Base-by-base conservation (phyloP, 2,329 filamentous ascomycete genomes). In the Colletotrichum scovillei region DNA sequence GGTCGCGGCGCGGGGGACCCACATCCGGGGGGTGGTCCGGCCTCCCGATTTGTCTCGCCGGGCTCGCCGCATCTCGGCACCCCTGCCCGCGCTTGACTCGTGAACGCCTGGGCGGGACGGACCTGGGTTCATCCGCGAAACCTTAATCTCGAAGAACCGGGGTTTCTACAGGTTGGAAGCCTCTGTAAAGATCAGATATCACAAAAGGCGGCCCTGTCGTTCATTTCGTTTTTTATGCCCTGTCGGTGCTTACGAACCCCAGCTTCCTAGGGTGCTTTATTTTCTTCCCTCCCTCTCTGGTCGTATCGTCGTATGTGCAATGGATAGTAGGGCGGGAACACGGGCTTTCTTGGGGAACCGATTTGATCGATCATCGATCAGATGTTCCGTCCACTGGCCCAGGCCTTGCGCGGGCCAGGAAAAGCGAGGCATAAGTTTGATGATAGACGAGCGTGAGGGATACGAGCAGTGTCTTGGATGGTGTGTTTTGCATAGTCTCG, bases 31-130 rank as follows among this genome's bases (percentile, higher is more conserved):
- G 22, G 16, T 38, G 57, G 24, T 30, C 63, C 55, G 68, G 22
- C 35, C 38, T n/a, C 42, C 57, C 66, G 46, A 30, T 53, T 53
- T 53, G 60, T 46, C n/a, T 35, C 46, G 28, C 46, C 46, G 58
- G 58, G 59, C 42, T 70, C 28, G 46, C 14, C 60, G 42, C 42
- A 14, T 14, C 19, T 42, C 38, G 24, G 28, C 3, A 19, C 30
- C 58, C 24, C 28, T 12, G 49, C 30, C 26, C 8, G 52, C 7
- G 16, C 58, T 55, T 72, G 69, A 72, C 65, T 72, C 69, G 59
- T 53, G 52, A 63, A 32, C 58, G 64, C 69, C 63, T 53, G 52
- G 52, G 7, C 19, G 22, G 35, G 38, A 42, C 28, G 69, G 65
- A 63, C 24, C 38, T 28, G 42, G 65, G 7, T 42, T 38, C 5